Evolutionary conservation across 1,284 basidiomycete species (phyloP).

Genomic region (Austropuccinia psidii): DNA sequence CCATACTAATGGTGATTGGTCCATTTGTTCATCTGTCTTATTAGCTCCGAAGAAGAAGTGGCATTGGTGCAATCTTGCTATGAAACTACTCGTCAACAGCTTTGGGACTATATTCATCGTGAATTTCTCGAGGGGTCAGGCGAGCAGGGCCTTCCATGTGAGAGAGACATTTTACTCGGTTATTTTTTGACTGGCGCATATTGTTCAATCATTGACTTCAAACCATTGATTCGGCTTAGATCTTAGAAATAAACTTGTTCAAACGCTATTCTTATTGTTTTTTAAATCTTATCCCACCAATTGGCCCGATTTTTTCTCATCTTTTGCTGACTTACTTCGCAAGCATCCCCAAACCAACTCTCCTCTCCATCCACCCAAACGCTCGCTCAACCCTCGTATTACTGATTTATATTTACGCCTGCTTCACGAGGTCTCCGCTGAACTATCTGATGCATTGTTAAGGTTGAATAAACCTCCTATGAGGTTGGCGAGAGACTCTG

Average conservation of each 20-base stretch:
- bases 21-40: background rate
- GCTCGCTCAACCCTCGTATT: constrained; percentile 66
- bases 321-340: constrained; percentile 52
- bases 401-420: constrained; percentile 78
- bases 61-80: background rate
- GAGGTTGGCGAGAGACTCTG: constrained; percentile 68
- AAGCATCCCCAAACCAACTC: constrained; percentile 63
- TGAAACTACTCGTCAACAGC: constrained; percentile 28
- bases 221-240: constrained; percentile 51
- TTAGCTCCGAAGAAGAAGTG: constrained; percentile 3
- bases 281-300: constrained; percentile 76
- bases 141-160: constrained; percentile 15
- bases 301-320: constrained; percentile 60
- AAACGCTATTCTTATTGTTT: constrained; percentile 92
- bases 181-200: too few species aligned
- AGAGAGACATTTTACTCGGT: background rate
- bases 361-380: constrained; percentile 50
- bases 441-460: constrained; percentile 83
- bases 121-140: constrained; percentile 31
- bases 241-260: constrained; percentile 93
- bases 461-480: constrained; percentile 58
- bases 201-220: constrained; percentile 16
- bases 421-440: constrained; percentile 79
- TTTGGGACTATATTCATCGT: constrained; percentile 33
- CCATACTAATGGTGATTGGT: background rate